Evolutionary conservation across 495 filamentous ascomycete species (phyloP).

Genomic region (Physcia stellaris): DNA sequence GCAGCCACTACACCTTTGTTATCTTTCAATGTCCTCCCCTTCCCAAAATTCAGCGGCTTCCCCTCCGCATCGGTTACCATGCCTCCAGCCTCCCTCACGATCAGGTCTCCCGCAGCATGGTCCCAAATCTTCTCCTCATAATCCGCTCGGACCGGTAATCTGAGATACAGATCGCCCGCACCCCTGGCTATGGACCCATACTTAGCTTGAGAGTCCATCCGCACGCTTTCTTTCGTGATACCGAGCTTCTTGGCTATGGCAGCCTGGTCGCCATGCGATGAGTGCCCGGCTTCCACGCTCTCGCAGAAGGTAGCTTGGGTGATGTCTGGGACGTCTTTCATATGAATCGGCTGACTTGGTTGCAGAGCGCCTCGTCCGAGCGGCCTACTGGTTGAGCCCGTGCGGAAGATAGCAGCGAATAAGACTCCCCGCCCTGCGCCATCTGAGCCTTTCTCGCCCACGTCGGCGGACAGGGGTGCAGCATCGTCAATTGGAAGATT

Average conservation of each 20-base stretch:
- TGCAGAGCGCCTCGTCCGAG: conserved; percentile 45
- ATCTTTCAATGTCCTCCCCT: conserved; percentile 67
- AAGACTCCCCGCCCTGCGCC: conserved; percentile 63
- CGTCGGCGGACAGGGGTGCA: conserved; percentile 48
- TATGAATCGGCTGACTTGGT: conserved; percentile 50
- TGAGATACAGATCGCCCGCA: conserved; percentile 85
- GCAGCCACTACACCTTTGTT: conserved; percentile 95
- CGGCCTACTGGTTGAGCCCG: conserved; percentile 66
- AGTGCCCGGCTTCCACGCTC: conserved; percentile 85
- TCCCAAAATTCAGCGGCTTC: conserved; percentile 66
- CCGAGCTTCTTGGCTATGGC: conserved; percentile 72
- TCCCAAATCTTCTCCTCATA: conserved; percentile 99
- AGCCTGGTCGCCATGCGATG: conserved; percentile 71
- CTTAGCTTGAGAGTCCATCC: conserved; percentile 96
- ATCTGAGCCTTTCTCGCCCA: conserved; percentile 53
- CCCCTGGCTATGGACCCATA: conserved; percentile 93
- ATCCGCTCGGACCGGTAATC: conserved; percentile 65
- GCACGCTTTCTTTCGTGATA: conserved; percentile 71
- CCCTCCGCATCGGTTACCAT: conserved; percentile 78
- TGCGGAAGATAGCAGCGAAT: conserved; percentile 63
- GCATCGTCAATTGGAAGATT: conserved; percentile 80
- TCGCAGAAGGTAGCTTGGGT: conserved; percentile 82
- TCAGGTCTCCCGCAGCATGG: conserved; percentile 90
- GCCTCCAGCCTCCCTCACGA: conserved; percentile 88
- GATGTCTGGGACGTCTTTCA: conserved; percentile 64